Conservation (phyloP, 2,329 filamentous ascomycete genomes). For the Colletotrichum filicis region DNA sequence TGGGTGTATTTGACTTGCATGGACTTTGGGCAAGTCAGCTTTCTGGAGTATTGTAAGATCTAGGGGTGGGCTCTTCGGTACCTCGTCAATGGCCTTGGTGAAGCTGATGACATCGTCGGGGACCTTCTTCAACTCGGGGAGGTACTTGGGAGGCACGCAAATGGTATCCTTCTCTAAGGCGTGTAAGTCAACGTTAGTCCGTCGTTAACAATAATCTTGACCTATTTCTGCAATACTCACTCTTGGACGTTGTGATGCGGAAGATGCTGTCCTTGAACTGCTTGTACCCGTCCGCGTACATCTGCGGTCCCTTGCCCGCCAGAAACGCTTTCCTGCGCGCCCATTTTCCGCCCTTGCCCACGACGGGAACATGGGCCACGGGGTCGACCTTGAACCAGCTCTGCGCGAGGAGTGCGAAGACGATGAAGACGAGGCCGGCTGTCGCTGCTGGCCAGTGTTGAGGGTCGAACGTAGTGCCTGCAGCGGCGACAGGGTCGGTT, state of each 20-base stretch:
- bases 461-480: conserved; percentile 1
- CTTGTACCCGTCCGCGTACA: conserved; percentile 25
- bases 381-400: conserved; percentile 25
- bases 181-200: not conserved
- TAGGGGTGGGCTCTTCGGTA: not conserved
- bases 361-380: conserved; percentile 10
- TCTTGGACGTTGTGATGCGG: conserved; percentile 40
- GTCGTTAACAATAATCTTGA: too few relatives aligned
- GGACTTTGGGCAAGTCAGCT: conserved; percentile 31
- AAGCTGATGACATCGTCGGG: conserved; percentile 46
- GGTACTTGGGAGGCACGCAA: conserved; percentile 44
- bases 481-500: not conserved
- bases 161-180: conserved; percentile 39
- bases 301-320: not conserved
- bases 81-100: conserved; percentile 40
- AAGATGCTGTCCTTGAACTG: conserved; percentile 46
- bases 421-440: conserved; percentile 12
- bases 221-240: conserved; percentile 21
- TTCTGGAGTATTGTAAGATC: not conserved
- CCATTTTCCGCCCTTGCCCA: conserved; percentile 15
- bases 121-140: conserved; percentile 44
- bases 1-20: conserved; percentile 48
- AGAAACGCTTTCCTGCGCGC: conserved; percentile 1
- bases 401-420: conserved; percentile 18
- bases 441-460: conserved; percentile 17